Conservation (phyloP, 2,329 filamentous ascomycete species). For the Sarocladiaceae sp. region DNA sequence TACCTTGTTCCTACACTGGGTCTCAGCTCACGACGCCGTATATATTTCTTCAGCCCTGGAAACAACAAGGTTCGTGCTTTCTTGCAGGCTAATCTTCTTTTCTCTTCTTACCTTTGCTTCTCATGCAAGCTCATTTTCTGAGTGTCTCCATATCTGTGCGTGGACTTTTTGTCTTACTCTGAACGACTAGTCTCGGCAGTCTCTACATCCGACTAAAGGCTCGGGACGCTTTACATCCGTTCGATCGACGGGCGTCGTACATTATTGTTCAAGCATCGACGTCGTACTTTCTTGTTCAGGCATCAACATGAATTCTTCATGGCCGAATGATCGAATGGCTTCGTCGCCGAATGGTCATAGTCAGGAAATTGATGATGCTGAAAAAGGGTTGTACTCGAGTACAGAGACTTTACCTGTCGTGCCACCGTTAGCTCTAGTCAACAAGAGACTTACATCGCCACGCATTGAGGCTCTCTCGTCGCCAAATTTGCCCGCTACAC, state of each 20-base stretch:
- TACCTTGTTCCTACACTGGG: background rate
- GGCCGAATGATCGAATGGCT: background rate
- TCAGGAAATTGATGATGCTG: conserved; percentile 25
- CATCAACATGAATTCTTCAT: background rate
- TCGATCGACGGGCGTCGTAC: too few relatives aligned
- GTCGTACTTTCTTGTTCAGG: too few relatives aligned
- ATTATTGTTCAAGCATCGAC: too few relatives aligned
- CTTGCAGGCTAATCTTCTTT: conserved; percentile 1
- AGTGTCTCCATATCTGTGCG: too few relatives aligned
- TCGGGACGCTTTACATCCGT: too few relatives aligned
- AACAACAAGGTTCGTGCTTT: background rate
- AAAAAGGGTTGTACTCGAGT: conserved; percentile 29
- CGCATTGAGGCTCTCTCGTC: conserved; percentile 15
- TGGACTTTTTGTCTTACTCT: too few relatives aligned
- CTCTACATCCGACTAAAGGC: too few relatives aligned
- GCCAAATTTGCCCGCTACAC: conserved; percentile 12
- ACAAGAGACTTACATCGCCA: conserved; percentile 16
- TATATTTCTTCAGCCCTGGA: conserved; percentile 2
- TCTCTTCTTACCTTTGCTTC: background rate
- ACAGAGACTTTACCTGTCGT: conserved; percentile 18
- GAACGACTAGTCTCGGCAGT: too few relatives aligned
- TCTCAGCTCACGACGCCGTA: background rate
- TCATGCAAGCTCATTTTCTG: too few relatives aligned
- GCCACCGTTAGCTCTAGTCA: conserved; percentile 17
- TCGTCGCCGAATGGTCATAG: background rate